These are phyloP conservation scores for Aquanectria penicillioides DNA, from an alignment of 2,329 filamentous ascomycete species.

Conservation along the genomic window DNA sequence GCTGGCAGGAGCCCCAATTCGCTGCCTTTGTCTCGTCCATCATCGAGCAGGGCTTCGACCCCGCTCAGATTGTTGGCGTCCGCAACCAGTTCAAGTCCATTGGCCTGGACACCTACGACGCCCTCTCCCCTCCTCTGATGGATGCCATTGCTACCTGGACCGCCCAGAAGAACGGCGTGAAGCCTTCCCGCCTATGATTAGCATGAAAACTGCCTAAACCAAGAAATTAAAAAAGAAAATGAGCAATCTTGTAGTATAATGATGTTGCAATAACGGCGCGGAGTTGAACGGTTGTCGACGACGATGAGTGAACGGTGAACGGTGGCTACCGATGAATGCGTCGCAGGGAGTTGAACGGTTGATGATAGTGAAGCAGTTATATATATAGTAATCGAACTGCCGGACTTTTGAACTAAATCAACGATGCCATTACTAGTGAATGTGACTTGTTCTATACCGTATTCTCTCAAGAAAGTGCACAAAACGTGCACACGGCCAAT, in stretches of 20 bases:
- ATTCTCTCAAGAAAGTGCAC: too few species aligned
- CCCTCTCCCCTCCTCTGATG: constrained; percentile 70
- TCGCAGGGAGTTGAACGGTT: too few species aligned
- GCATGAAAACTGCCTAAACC: background rate
- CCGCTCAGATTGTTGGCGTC: constrained; percentile 64
- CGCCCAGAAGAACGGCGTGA: constrained; percentile 54
- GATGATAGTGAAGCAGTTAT: too few species aligned
- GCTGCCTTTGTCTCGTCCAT: constrained; percentile 74
- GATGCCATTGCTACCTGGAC: constrained; percentile 67
- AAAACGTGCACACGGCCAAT: too few species aligned
- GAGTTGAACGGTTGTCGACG: too few species aligned
- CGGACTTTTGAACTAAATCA: too few species aligned
- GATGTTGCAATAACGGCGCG: too few species aligned
- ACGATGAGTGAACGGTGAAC: too few species aligned
- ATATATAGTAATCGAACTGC: too few species aligned
- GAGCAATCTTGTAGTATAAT: constrained; percentile 8
- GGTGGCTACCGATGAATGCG: too few species aligned
- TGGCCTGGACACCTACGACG: constrained; percentile 72
- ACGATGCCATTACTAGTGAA: too few species aligned
- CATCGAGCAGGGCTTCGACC: constrained; percentile 73
- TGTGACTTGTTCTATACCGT: too few species aligned
- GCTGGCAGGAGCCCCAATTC: constrained; percentile 79
- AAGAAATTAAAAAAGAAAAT: background rate
- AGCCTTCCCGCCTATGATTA: constrained; percentile 13
- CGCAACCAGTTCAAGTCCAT: constrained; percentile 61